Evolutionary conservation across 805 yeast genomes (phyloP).

Genomic region (Ogataea minuta): DNA sequence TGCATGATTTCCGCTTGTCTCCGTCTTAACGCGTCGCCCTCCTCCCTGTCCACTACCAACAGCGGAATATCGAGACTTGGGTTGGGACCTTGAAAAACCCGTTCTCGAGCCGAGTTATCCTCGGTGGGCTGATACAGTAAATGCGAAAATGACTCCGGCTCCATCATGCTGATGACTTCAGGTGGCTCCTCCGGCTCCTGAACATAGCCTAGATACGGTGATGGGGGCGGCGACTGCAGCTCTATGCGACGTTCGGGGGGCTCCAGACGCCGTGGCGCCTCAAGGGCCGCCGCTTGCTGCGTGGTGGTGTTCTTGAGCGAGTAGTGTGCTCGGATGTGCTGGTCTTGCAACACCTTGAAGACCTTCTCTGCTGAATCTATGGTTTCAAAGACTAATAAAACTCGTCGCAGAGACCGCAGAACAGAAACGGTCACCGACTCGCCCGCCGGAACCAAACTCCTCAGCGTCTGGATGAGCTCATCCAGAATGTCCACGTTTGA

Average conservation of each 20-base stretch:
- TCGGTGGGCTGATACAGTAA: constrained; percentile 28
- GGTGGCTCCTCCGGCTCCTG: constrained; percentile 35
- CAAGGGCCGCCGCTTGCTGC: constrained; percentile 1
- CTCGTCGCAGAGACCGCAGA: constrained; percentile 28
- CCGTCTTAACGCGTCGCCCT: constrained; percentile 26
- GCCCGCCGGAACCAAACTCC: constrained; percentile 13
- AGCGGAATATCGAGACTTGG: constrained; percentile 24
- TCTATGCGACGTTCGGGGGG: constrained; percentile 32
- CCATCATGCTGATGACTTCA: constrained; percentile 29
- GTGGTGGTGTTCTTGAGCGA: constrained; percentile 22
- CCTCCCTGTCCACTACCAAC: constrained; percentile 29
- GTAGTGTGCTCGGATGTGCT: constrained; percentile 23
- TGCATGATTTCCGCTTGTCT: constrained; percentile 7
- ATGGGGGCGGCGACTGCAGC: constrained; percentile 37
- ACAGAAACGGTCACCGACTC: constrained; percentile 22
- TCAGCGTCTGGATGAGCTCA: constrained; percentile 18
- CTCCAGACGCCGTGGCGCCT: constrained; percentile 9
- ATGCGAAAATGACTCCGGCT: constrained; percentile 32
- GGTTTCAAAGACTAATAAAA: constrained; percentile 27
- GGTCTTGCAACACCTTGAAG: constrained; percentile 15
- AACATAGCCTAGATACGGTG: constrained; percentile 35
- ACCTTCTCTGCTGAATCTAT: constrained; percentile 16
- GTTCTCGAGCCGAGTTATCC: constrained; percentile 19
- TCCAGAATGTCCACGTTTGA: constrained; percentile 19
- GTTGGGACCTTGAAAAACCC: constrained; percentile 16